Evolutionary conservation across 2,329 filamentous ascomycete genomes (phyloP).

Genomic region (Monosporascus ibericus): DNA sequence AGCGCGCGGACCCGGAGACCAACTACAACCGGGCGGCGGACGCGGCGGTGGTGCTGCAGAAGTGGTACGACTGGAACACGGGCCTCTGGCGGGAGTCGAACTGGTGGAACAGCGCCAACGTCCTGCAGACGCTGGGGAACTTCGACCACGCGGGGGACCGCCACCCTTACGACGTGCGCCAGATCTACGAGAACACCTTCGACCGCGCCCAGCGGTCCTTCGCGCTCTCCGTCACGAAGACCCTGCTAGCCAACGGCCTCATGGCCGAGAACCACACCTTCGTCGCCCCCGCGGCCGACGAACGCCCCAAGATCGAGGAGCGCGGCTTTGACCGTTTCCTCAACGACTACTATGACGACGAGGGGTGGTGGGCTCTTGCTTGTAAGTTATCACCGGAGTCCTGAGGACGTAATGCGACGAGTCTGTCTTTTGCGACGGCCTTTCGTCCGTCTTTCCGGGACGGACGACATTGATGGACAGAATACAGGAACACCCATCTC

Average conservation of each 20-base stretch:
- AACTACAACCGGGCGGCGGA: constrained; percentile 29
- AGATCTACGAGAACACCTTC: constrained; percentile 40
- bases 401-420: constrained; percentile 43
- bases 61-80: constrained; percentile 53
- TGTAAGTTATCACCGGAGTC: constrained; percentile 47
- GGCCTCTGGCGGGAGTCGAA: constrained; percentile 59
- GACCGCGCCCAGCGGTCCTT: constrained; percentile 35
- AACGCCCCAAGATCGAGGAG: constrained; percentile 22
- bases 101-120: constrained; percentile 74
- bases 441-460: no score
- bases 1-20: constrained; percentile 7
- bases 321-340: constrained; percentile 34
- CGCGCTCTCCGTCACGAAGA: constrained; percentile 31
- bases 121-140: constrained; percentile 56
- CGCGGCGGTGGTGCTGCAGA: constrained; percentile 42
- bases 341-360: constrained; percentile 53
- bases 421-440: no score
- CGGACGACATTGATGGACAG: neutral
- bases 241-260: constrained; percentile 28
- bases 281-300: constrained; percentile 11
- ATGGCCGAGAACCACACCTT: constrained; percentile 33
- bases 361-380: constrained; percentile 58
- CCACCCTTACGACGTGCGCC: constrained; percentile 32
- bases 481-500: constrained; percentile 38
- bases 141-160: constrained; percentile 32